A percentile compares a stretch with the other conserved stretches of the same genome.
Conservation (phyloP, 2,329 filamentous ascomycete genomes). For the Calonectria henricotiae region DNA sequence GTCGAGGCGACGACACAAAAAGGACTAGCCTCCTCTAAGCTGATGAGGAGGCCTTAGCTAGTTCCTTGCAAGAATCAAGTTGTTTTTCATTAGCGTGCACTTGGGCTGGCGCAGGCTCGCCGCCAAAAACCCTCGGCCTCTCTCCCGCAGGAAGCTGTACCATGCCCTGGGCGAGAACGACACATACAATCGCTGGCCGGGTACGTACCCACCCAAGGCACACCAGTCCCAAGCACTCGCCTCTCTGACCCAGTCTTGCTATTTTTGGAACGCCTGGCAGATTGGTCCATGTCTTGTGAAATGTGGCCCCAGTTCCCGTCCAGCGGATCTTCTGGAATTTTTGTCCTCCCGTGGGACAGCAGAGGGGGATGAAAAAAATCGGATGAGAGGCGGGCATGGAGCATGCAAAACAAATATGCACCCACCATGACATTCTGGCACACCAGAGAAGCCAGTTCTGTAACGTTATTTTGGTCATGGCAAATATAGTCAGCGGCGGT, state of each 20-base stretch:
- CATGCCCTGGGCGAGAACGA: constrained; percentile 11
- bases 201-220: constrained; percentile 23
- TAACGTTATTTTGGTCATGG: constrained; percentile 17
- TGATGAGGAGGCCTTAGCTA: constrained; percentile 27
- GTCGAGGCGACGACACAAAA: constrained; percentile 14
- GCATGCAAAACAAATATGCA: constrained; percentile 25
- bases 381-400: constrained; percentile 22
- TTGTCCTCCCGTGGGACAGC: constrained; percentile 29
- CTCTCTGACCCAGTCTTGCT: constrained; percentile 49
- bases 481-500: constrained; percentile 26
- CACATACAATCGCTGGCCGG: background rate
- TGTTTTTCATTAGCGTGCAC: constrained; percentile 16
- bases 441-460: constrained; percentile 11
- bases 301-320: constrained; percentile 40
- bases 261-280: constrained; percentile 51
- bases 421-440: constrained; percentile 1
- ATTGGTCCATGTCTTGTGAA: constrained; percentile 45
- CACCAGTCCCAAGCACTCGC: constrained; percentile 43
- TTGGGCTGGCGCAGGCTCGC: constrained; percentile 40
- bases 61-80: constrained; percentile 13
- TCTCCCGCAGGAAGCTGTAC: constrained; percentile 10
- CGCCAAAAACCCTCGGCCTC: constrained; percentile 34
- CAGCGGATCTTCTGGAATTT: constrained; percentile 41
- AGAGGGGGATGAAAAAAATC: constrained; percentile 24
- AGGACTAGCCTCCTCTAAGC: constrained; percentile 29